These are phyloP conservation scores for Colletotrichum sp. DNA, from an alignment of 2,329 filamentous ascomycete species.

Conservation along the genomic window DNA sequence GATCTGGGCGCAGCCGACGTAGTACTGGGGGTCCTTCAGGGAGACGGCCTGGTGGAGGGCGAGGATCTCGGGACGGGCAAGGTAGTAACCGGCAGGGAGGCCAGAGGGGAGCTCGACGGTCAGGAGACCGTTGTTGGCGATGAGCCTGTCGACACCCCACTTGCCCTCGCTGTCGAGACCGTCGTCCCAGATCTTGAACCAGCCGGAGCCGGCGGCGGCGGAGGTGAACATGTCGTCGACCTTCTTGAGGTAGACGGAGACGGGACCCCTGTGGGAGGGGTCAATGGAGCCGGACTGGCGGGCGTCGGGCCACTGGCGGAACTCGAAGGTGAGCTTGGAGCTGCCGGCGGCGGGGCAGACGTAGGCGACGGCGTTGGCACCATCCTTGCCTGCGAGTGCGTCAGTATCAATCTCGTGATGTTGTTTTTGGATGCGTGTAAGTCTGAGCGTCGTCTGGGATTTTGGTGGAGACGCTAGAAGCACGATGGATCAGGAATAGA, in stretches of 20 bases:
- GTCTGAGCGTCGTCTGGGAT: constrained; percentile 15
- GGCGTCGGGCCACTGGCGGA: constrained; percentile 65
- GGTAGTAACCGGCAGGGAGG: constrained; percentile 70
- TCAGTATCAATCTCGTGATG: background rate
- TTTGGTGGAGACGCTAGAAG: constrained; percentile 1
- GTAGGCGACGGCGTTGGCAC: constrained; percentile 49
- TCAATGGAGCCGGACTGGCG: constrained; percentile 62
- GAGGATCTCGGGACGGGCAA: constrained; percentile 74
- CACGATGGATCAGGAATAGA: background rate
- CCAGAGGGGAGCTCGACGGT: constrained; percentile 65
- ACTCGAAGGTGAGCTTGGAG: constrained; percentile 69
- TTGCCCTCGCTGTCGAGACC: constrained; percentile 64
- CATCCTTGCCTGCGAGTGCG: constrained; percentile 43
- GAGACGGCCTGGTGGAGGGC: constrained; percentile 67
- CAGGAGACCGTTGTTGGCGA: constrained; percentile 67
- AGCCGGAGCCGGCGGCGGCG: constrained; percentile 66
- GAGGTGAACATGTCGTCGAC: constrained; percentile 59
- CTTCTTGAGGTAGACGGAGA: constrained; percentile 76
- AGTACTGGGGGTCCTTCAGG: constrained; percentile 71
- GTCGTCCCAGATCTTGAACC: constrained; percentile 81
- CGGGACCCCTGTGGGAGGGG: constrained; percentile 68
- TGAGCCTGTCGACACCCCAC: constrained; percentile 77
- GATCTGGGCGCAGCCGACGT: constrained; percentile 74
- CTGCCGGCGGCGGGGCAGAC: constrained; percentile 56
- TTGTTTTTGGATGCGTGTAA: constrained; percentile 9